Conservation (phyloP, 2,329 filamentous ascomycete genomes). For the Passalora sequoiae region DNA sequence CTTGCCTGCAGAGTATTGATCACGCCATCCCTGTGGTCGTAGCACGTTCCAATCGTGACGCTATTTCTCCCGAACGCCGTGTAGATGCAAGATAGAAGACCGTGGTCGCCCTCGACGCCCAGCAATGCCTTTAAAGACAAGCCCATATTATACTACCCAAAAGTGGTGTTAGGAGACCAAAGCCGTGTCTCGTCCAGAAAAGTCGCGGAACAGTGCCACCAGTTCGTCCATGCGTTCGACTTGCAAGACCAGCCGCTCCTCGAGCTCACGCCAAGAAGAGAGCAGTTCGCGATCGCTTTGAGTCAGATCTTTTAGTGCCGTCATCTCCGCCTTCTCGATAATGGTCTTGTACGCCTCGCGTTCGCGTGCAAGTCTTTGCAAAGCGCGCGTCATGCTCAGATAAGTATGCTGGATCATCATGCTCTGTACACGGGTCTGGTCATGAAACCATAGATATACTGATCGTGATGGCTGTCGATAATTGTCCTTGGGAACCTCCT, state of each 20-base stretch:
- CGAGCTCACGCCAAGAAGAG: conserved; percentile 56
- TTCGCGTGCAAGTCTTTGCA: conserved; percentile 76
- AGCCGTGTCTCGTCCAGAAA: conserved; percentile 27
- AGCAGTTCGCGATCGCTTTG: conserved; percentile 66
- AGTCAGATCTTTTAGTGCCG: conserved; percentile 75
- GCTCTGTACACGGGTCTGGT: conserved; percentile 64
- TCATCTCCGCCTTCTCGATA: conserved; percentile 74
- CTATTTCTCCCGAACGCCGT: neutral
- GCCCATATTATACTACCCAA: too few species aligned
- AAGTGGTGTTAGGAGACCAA: conserved; percentile 21
- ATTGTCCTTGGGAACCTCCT: conserved; percentile 88
- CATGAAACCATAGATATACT: conserved; percentile 88
- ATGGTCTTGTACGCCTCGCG: conserved; percentile 65
- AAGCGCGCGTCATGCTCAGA: conserved; percentile 78
- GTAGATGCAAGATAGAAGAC: conserved; percentile 5
- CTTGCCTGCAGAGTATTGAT: neutral
- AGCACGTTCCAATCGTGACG: conserved; percentile 1
- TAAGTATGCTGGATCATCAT: conserved; percentile 76
- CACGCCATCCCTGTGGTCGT: conserved; percentile 6
- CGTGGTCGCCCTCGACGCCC: conserved; percentile 1
- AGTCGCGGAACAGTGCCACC: conserved; percentile 64
- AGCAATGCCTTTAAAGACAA: neutral
- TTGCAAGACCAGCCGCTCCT: conserved; percentile 71
- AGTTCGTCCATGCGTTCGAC: conserved; percentile 77
- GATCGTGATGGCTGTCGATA: conserved; percentile 76